Percentiles rank a stretch among this genome's conserved stretches.
Conservation (phyloP, 805 yeast species). For the Suhomyces xylopsoci region DNA sequence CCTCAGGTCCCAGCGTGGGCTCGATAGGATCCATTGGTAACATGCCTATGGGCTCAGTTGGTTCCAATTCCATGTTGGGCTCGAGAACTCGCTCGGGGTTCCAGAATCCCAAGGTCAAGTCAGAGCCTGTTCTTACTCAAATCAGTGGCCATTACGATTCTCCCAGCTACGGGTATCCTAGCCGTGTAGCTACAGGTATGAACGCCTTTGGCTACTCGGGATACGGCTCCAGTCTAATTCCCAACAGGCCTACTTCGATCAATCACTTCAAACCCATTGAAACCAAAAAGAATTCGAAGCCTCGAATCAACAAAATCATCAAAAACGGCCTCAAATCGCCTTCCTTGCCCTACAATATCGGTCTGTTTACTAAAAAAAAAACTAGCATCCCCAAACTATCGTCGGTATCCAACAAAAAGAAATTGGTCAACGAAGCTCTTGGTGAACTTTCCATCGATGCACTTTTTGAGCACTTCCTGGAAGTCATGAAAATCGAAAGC, state of each 20-base stretch:
- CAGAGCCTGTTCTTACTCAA: constrained; percentile 8
- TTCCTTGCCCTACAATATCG: constrained; percentile 2
- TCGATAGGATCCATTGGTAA: neutral
- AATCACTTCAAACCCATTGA: constrained; percentile 32
- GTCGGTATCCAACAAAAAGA: neutral
- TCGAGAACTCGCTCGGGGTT: neutral
- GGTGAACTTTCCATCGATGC: constrained; percentile 26
- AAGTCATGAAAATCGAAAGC: constrained; percentile 17
- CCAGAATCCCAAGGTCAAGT: constrained; percentile 2
- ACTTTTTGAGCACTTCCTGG: constrained; percentile 21
- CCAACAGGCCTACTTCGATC: neutral
- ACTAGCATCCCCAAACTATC: constrained; percentile 3
- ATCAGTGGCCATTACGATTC: neutral
- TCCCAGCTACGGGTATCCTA: neutral
- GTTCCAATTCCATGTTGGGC: neutral
- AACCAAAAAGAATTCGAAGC: constrained; percentile 35
- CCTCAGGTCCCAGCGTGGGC: neutral
- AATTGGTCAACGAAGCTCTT: constrained; percentile 4
- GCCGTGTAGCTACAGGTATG: neutral
- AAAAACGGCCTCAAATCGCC: constrained; percentile 8
- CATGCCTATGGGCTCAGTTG: neutral
- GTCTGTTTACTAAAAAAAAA: neutral
- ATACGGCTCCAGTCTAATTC: neutral
- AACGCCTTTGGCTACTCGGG: neutral
- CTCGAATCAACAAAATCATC: constrained; percentile 34